Evolutionary conservation across 805 yeast genomes (phyloP), one percentile per base, ranked within the genome.

Genomic region (Candida parachauliodes): DNA sequence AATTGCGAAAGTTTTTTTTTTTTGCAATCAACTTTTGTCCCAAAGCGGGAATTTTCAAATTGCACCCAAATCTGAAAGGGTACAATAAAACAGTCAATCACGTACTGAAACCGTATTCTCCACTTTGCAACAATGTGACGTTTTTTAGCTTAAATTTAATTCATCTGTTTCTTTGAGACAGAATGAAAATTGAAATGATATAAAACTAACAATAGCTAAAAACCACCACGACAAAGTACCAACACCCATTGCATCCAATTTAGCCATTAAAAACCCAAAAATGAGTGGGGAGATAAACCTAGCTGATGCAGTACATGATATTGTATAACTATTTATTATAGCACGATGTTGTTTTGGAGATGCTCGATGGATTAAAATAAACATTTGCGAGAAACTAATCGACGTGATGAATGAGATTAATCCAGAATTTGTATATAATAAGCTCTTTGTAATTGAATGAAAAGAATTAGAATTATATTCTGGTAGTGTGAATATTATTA

Each of bases 251-350:
- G 41, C 39, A 36, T 64, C 65, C 12, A 50, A 52, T 20, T 45
- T 48, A 2, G 69, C 54, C 46, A 65, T 63, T 20, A 66, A 42
- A 16, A 47, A 59, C 3, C 84, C 84, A 79, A 81, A 77, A 1
- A 62, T 24, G 7, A 78, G 50, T 0, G 85, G 86, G 2, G 78
- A 83, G 1, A 72, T 33, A 36, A 73, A 77, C 46, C 85, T 59
- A 1, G 83, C 81, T 23, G 72, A 54, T 1, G 85, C 70, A n/a
- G 73, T 57, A 26, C 70, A 63, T 25, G 79, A 70, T 51, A 77
- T 68, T 3, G 79, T 64, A 15, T 76, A 66, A n/a, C 81, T 79
- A 50, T 80, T 80, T 39, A 80, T 68, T 46, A 75, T 67, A 2
- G 82, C 83, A 34, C 82, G 64, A 44, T 77, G 72, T 43, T 70